phyloP scores from a whole-genome alignment of 192 early-diverging fungal species.

The Coemansia sp. region DNA sequence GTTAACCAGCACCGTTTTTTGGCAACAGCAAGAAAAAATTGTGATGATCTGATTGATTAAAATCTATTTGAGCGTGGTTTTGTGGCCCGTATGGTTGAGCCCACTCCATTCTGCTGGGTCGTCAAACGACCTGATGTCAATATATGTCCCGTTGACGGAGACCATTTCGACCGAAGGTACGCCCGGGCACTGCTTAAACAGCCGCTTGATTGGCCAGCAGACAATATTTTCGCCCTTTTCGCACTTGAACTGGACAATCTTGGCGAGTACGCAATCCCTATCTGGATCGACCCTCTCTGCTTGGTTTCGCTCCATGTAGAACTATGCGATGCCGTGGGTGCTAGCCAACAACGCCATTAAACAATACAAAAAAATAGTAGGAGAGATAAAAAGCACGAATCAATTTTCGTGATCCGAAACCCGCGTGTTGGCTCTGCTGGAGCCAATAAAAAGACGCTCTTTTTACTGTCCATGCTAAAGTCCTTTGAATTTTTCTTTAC shows the following conservation, averaged over 20 bases:
- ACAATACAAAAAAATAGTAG: not conserved
- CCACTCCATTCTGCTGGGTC: not conserved
- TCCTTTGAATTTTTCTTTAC: not conserved
- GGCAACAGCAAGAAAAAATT: constrained; percentile 11
- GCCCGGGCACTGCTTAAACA: constrained; percentile 45
- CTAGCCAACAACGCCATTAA: not conserved
- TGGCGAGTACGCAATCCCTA: constrained; percentile 36
- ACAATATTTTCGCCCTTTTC: constrained; percentile 18
- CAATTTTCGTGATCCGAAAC: not conserved
- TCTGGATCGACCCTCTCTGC: not conserved
- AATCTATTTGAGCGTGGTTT: not conserved
- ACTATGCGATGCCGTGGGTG: not conserved
- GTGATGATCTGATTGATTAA: constrained; percentile 10
- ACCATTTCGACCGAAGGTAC: constrained; percentile 41
- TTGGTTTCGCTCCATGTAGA: not conserved
- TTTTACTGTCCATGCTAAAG: not conserved
- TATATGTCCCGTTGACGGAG: constrained; percentile 9
- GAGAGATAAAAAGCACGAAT: not conserved
- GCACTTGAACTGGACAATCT: constrained; percentile 37
- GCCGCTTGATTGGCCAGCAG: constrained; percentile 38
- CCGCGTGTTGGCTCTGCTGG: not conserved
- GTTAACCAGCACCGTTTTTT: not conserved
- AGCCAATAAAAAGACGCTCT: not conserved
- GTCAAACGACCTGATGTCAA: constrained; percentile 22
- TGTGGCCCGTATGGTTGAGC: not conserved